Evolutionary conservation across 495 filamentous ascomycete species (phyloP), one percentile per base, ranked within the genome.

Genomic region (Ascodesmis nigricans): DNA sequence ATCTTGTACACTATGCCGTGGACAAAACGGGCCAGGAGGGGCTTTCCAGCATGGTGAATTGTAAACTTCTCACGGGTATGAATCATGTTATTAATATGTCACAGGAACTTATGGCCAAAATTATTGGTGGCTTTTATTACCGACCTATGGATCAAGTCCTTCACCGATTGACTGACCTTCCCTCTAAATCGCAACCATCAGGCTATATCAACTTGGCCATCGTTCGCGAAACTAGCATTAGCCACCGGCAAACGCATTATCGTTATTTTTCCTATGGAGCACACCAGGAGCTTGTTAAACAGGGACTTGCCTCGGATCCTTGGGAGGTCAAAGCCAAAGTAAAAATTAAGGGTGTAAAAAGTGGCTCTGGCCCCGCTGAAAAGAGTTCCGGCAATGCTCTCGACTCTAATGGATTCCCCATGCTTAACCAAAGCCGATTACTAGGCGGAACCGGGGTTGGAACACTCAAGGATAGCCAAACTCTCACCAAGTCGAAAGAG

Each of bases 181-280:
- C 69, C 60, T 60, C 66, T 28, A 33, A 64, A 19, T 68, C 67
- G 2, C 73, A 78, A 38, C 73, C 74, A 11, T 53, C 58, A 11
- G 61, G 73, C 44, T 57, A 78, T 27, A 63, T 63, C 17, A 67
- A 75, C 45, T 50, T 73, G n/a, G 61, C 65, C 16, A 58, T 78
- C 13, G 58, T 78, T 25, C 55, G 68, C 39, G 73, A 78, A 41
- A 67, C 63, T 11, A 56, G 54, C 7, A 56, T 73, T 13, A 55
- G 53, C 8, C 55, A 55, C 2, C 69, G 64, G 16, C 55, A 56
- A 11, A 58, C 62, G 4, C 63, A 69, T 35, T 75, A 69, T 45
- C 46, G 67, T 11, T 67, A 75, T 35, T 71, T 70, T 31, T 60
- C 67, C 1, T 59, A 56, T 20, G 50, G 44, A 3, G 64, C 67